These are phyloP conservation scores for Phytophthora palmivora DNA, from an alignment of 352 stramenopile species.

Conservation along the genomic window DNA sequence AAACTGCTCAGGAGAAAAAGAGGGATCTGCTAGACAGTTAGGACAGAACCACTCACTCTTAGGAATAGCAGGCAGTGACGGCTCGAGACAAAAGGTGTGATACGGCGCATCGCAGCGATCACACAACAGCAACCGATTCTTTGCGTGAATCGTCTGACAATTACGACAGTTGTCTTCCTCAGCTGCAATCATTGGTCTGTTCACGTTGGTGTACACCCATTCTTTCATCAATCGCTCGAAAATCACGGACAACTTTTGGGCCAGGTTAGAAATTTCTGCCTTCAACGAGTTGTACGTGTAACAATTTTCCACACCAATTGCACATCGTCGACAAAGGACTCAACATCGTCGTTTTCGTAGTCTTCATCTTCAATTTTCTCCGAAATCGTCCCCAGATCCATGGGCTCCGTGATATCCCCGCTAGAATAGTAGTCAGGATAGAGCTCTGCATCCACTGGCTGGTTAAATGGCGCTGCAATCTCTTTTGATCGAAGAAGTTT, in stretches of 20 bases:
- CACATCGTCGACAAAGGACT: conserved; percentile 85
- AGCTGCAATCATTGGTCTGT: conserved; percentile 57
- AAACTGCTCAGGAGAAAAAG: conserved; percentile 60
- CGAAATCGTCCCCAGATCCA: conserved; percentile 83
- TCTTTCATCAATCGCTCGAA: conserved; percentile 87
- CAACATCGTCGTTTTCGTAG: conserved; percentile 85
- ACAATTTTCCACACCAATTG: conserved; percentile 88
- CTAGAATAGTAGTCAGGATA: conserved; percentile 88
- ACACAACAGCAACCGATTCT: conserved; percentile 70
- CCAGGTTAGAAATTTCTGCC: conserved; percentile 80
- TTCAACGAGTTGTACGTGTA: conserved; percentile 87
- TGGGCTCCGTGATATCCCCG: conserved; percentile 74
- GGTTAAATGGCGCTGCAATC: conserved; percentile 79
- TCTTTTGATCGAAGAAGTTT: conserved; percentile 85
- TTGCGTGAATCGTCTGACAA: conserved; percentile 78
- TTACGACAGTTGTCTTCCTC: conserved; percentile 85
- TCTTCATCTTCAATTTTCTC: conserved; percentile 89
- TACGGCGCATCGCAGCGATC: conserved; percentile 87
- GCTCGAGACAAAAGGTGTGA: conserved; percentile 82
- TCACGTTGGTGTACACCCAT: conserved; percentile 71
- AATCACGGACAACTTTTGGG: conserved; percentile 75
- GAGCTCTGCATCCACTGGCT: conserved; percentile 82
- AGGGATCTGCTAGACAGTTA: conserved; percentile 58
- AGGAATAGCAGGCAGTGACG: conserved; percentile 63
- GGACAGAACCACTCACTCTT: conserved; percentile 84